Evolutionary conservation across 768 basidiomycete species (phyloP).

Genomic region (Tricholoma flavovirens): DNA sequence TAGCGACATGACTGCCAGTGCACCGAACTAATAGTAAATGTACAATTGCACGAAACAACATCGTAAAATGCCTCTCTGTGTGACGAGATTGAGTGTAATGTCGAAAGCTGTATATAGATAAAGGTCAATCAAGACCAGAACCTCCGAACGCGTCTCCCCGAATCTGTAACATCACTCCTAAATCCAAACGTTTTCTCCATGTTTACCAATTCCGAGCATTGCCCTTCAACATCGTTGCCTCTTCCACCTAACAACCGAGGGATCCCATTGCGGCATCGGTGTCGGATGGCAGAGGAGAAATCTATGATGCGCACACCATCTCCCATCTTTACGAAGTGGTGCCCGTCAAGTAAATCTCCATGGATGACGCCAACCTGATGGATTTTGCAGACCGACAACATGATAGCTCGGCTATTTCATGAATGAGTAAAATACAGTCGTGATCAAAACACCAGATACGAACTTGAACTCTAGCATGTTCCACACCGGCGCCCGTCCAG

Average conservation of each 20-base stretch:
- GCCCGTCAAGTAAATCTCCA: conserved; percentile 24
- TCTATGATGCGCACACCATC: conserved; percentile 31
- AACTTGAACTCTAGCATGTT: conserved; percentile 19
- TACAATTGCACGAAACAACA: no score
- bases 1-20: no score
- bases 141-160: background rate
- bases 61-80: no score
- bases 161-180: background rate
- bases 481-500: conserved; percentile 8
- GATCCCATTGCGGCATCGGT: conserved; percentile 20
- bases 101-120: background rate
- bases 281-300: conserved; percentile 27
- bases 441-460: conserved; percentile 1
- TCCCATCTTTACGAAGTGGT: conserved; percentile 26
- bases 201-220: conserved; percentile 19
- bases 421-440: background rate
- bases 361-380: conserved; percentile 33
- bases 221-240: background rate
- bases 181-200: conserved; percentile 12
- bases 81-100: background rate
- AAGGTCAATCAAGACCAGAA: conserved; percentile 1
- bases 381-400: conserved; percentile 28
- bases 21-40: no score
- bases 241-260: conserved; percentile 1
- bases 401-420: conserved; percentile 23